Conservation (phyloP, 2,329 filamentous ascomycete genomes). For the Aspergillus quadricinctus region DNA sequence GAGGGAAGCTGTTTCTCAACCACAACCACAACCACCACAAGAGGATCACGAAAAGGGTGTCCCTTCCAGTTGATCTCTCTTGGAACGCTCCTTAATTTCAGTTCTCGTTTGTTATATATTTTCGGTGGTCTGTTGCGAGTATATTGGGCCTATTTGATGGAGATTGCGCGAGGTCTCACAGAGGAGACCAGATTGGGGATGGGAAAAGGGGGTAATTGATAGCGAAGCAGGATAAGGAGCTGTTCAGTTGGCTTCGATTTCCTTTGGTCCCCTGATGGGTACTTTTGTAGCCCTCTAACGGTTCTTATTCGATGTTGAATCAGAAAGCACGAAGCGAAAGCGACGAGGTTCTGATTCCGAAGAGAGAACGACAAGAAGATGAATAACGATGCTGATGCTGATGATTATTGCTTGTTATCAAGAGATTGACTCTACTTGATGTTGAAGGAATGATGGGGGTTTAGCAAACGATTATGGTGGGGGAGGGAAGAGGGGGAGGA, state of each 20-base stretch:
- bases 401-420: not conserved
- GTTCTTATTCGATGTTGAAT: constrained; percentile 5
- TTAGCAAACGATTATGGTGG: constrained; percentile 19
- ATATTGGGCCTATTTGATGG: constrained; percentile 3
- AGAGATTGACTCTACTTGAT: constrained; percentile 6
- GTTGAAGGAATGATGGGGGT: constrained; percentile 44
- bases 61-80: constrained; percentile 1
- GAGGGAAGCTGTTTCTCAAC: constrained; percentile 19
- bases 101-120: constrained; percentile 3
- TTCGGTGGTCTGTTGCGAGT: not conserved
- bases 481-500: constrained; percentile 20
- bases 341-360: constrained; percentile 13
- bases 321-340: constrained; percentile 6
- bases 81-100: constrained; percentile 2
- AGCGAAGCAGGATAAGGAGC: constrained; percentile 6
- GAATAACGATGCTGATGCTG: constrained; percentile 19
- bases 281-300: not conserved
- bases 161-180: constrained; percentile 8
- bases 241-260: constrained; percentile 12
- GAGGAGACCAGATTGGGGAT: not conserved
- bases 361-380: constrained; percentile 26
- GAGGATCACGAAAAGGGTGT: constrained; percentile 7
- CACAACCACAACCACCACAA: constrained; percentile 16
- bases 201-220: constrained; percentile 9
- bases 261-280: not conserved